Base-by-base conservation (phyloP, 257 asterid species). In the Plantago elongata region DNA sequence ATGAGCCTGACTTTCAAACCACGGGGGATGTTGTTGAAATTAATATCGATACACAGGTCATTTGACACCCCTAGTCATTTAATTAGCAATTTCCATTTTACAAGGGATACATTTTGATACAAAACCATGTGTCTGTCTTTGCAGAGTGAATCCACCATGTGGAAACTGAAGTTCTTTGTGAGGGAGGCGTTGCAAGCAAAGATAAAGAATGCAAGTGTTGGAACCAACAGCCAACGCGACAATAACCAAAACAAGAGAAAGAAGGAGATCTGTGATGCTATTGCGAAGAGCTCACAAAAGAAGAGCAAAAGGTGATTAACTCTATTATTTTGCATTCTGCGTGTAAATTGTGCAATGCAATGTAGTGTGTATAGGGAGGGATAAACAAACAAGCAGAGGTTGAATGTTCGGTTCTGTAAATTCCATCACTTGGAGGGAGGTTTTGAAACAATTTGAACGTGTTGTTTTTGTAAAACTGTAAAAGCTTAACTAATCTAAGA, bases 21-120 rank as follows among this genome's bases (percentile, higher is more conserved):
- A 55, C 67, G 1, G 81, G 82, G 37, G 92, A 84, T 42, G 81
- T 79, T 42, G 95, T 90, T 22, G 89, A 78, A 46, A 87, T 90
- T 15, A 84, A 88, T 81, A 85, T 91, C 56, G 95, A 86, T 17
- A 81, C 81, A 51, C 98, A 84, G 98, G 98, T 91, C 30, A 17
- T 49, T 27, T 29, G 13, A 27, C 51, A 11, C 16, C 13, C 17
- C 56, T 11, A 1, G 50, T 59, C 50, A 8, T 43, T 22, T 62
- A 40, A 44, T 57, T 57, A n/a, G 13, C 6, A 30, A 12, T 12
- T 54, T 6, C 5, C 8, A 8, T 9, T 54, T 15, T 14, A 7
- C 44, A 43, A 13, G 54, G 16, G 29, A 27, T 3, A 34, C 2
- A 12, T n/a, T n/a, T 51, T 34, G 51, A 45, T 11, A 7, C 43